Evolutionary conservation across 2,329 filamentous ascomycete species (phyloP).

Genomic region (Pyrenophora tritici-repentis): DNA sequence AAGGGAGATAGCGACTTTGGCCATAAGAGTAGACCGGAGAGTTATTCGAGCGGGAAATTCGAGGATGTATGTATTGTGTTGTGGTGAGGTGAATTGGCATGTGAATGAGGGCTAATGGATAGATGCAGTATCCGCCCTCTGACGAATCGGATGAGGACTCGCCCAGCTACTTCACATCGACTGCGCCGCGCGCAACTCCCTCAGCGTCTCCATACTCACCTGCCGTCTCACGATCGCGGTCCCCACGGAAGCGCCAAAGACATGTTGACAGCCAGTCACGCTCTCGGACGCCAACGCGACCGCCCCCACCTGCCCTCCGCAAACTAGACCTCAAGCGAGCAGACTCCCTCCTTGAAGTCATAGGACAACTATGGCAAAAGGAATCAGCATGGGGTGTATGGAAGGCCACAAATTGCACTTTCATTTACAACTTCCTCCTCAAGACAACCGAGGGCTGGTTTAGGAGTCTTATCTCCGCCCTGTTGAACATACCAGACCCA

Average conservation of each 20-base stretch:
- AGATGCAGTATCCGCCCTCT: constrained; percentile 51
- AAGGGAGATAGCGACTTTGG: constrained; percentile 20
- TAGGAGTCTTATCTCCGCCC: constrained; percentile 83
- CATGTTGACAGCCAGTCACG: constrained; percentile 48
- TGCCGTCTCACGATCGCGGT: constrained; percentile 46
- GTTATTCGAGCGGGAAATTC: constrained; percentile 42
- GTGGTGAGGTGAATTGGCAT: constrained; percentile 10
- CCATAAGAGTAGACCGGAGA: constrained; percentile 36
- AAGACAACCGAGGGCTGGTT: constrained; percentile 92
- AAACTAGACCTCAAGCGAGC: constrained; percentile 73
- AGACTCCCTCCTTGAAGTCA: constrained; percentile 82
- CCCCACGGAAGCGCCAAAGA: constrained; percentile 41
- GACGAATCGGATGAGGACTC: constrained; percentile 74
- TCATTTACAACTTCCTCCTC: constrained; percentile 84
- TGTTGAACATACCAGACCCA: constrained; percentile 87
- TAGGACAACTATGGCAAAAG: constrained; percentile 85
- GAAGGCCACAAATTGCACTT: constrained; percentile 91
- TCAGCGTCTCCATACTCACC: constrained; percentile 42
- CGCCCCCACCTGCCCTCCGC: constrained; percentile 55
- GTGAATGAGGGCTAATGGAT: constrained; percentile 24
- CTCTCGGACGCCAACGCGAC: constrained; percentile 46
- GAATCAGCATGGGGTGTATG: constrained; percentile 91
- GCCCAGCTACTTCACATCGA: constrained; percentile 81
- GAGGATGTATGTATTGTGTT: constrained; percentile 33
- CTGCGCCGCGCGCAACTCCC: constrained; percentile 55